Percentiles rank a stretch among this genome's conserved stretches.
Conservation (phyloP, 2,329 filamentous ascomycete species). For the Aureobasidium uvarum region DNA sequence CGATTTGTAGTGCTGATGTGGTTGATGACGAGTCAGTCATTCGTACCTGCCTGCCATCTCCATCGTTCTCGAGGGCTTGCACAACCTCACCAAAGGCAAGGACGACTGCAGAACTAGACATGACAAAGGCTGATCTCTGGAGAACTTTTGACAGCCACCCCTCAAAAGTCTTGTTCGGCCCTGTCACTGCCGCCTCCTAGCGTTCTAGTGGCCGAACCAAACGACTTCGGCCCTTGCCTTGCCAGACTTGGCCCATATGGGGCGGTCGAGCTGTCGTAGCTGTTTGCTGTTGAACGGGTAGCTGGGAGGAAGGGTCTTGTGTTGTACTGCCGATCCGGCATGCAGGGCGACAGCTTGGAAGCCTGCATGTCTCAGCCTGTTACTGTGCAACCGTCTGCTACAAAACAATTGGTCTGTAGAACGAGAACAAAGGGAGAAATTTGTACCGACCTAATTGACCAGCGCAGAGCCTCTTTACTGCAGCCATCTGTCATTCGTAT, state of each 20-base stretch:
- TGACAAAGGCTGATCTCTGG: neutral
- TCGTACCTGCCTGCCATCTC: neutral
- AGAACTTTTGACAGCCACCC: constrained; percentile 3
- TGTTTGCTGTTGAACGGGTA: constrained; percentile 5
- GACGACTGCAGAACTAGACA: neutral
- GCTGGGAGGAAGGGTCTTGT: constrained; percentile 7
- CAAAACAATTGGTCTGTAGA: neutral
- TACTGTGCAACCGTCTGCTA: neutral
- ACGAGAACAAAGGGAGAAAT: neutral
- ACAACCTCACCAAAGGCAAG: constrained; percentile 8
- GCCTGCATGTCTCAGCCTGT: constrained; percentile 10
- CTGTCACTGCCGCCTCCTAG: neutral
- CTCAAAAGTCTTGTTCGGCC: neutral
- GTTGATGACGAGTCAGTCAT: constrained; percentile 2
- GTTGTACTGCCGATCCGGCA: constrained; percentile 5
- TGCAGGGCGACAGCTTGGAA: neutral
- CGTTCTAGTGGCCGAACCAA: neutral
- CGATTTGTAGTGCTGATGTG: constrained; percentile 14
- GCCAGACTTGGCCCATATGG: neutral
- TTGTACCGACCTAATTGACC: constrained; percentile 2
- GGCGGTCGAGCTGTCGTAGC: neutral
- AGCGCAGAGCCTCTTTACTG: neutral
- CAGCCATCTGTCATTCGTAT: neutral
- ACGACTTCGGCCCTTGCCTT: neutral
- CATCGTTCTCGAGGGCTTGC: constrained; percentile 16